Evolutionary conservation across 108 stramenopile genomes (phyloP).

Genomic region (Nitzschia sp.): DNA sequence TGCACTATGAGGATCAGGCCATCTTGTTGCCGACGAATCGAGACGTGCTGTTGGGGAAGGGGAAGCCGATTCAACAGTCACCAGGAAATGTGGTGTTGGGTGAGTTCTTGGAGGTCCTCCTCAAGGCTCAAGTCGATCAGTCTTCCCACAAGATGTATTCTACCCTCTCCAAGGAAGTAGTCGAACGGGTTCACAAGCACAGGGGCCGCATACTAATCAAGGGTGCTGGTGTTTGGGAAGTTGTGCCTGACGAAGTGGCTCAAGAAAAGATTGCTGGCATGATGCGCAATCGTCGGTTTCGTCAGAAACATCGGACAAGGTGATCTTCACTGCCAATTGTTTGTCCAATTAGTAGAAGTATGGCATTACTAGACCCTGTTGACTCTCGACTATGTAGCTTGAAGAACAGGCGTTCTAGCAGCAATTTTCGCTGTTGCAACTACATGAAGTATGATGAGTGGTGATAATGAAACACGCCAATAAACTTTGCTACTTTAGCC

Average conservation of each 20-base stretch:
- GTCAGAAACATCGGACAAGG: too few species aligned
- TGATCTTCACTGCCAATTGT: too few species aligned
- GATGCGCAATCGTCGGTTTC: not conserved
- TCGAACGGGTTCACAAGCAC: not conserved
- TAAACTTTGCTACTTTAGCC: too few species aligned
- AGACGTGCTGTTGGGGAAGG: not conserved
- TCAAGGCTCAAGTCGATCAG: not conserved
- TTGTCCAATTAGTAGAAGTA: too few species aligned
- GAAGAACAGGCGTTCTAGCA: too few species aligned
- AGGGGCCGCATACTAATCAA: not conserved
- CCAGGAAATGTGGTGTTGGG: not conserved
- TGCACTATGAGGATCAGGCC: not conserved
- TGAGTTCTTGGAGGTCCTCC: not conserved
- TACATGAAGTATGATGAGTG: too few species aligned
- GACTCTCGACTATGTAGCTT: too few species aligned
- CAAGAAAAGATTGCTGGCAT: not conserved
- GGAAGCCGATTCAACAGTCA: not conserved
- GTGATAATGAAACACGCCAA: too few species aligned
- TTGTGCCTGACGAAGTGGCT: not conserved
- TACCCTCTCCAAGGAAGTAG: not conserved
- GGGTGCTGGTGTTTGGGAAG: not conserved
- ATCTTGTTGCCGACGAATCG: not conserved
- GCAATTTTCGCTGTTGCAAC: too few species aligned
- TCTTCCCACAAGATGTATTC: not conserved
- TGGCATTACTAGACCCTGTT: too few species aligned